Conservation (phyloP, 1,284 basidiomycete species). For the Tremellales sp. region DNA sequence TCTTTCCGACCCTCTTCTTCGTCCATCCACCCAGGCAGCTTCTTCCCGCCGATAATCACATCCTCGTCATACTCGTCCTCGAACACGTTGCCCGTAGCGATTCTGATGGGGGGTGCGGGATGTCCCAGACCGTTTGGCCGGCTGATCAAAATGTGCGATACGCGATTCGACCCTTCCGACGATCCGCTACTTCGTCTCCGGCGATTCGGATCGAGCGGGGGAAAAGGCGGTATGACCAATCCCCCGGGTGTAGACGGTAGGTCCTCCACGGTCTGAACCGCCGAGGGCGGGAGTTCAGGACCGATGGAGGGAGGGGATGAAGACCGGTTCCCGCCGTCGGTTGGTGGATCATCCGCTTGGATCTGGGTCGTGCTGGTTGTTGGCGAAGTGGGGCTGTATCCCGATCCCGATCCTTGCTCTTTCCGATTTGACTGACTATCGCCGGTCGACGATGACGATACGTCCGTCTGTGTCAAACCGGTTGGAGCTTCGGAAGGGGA, state of each 20-base stretch:
- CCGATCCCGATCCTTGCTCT: conserved; percentile 4
- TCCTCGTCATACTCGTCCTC: conserved; percentile 46
- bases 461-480: too few relatives aligned
- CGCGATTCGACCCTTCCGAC: too few relatives aligned
- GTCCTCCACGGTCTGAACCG: conserved; percentile 22
- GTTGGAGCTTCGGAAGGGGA: conserved; percentile 10
- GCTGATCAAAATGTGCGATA: too few relatives aligned
- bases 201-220: conserved; percentile 54
- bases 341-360: conserved; percentile 11
- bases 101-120: not conserved
- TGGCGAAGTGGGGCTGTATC: not conserved
- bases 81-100: conserved; percentile 9
- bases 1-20: conserved; percentile 61
- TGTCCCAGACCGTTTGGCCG: not conserved
- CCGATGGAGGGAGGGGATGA: conserved; percentile 1
- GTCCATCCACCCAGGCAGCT: conserved; percentile 54
- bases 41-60: conserved; percentile 51
- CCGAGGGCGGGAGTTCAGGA: not conserved
- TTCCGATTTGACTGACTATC: not conserved
- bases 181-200: conserved; percentile 52
- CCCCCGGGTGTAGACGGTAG: conserved; percentile 55
- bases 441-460: conserved; percentile 3
- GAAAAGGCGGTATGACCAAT: conserved; percentile 73
- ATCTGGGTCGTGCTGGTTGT: not conserved
- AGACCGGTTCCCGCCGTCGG: conserved; percentile 46